Base-by-base conservation (phyloP, 306 rosid genomes). In the Phaseolus lunatus region DNA sequence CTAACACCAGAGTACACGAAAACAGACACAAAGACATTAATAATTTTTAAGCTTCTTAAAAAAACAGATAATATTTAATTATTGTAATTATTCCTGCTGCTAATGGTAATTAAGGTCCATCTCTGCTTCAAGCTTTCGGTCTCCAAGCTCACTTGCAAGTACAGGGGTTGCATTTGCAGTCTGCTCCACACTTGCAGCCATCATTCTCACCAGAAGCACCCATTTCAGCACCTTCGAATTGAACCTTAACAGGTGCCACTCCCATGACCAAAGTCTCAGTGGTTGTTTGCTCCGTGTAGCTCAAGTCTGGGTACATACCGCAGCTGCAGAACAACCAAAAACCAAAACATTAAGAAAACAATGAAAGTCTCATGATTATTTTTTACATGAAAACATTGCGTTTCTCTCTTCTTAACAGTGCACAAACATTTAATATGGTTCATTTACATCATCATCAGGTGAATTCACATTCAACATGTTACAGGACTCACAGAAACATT, bases 101-200 rank as follows among this genome's bases (percentile, higher is more conserved):
- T 53, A 53, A 48, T 16, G 5, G 57, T 26, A 26, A 57, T 57
- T 12, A 50, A 66, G 33, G 15, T 24, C n/a, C 53, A 44, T 83
- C 83, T 84, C 83, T 77, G 85, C 88, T 84, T 77, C 49, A 65
- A 66, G 47, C 5, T 53, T 41, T 35, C 1, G 22, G 3, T 53
- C 7, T 39, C 9, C 11, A 12, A 12, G 9, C 59, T 90, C 93
- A 91, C 72, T 91, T 80, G 64, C 98, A 93, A 54, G 19, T 87
- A 90, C 98, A 94, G 2, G 97, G 94, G 54, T 90, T 35, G 82
- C 98, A 94, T 16, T 68, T 65, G 94, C 98, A 94, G 85, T 84
- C 87, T 8, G 43, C 18, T 19, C 96, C 93, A 50, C 98, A 94
- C 82, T 87, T 90, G 94, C 98, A 94, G 14, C 91, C 91, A 47